These are phyloP conservation scores for Helminthosporium solani DNA, from an alignment of 2,329 filamentous ascomycete species.

Conservation along the genomic window DNA sequence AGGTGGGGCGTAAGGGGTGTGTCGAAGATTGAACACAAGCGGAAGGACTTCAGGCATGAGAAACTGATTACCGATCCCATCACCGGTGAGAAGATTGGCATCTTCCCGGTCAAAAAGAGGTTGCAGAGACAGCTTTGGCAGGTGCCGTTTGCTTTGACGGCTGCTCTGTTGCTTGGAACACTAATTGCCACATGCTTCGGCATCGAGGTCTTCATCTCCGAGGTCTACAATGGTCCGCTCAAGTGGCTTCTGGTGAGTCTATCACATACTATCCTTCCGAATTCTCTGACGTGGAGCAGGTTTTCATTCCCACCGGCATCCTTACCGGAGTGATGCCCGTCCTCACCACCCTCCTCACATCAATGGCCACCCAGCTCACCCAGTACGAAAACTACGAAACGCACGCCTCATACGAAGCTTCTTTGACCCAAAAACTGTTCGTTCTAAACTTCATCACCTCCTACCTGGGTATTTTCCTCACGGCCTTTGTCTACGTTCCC, in stretches of 20 bases:
- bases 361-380: conserved; percentile 73
- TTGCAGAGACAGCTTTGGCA: conserved; percentile 76
- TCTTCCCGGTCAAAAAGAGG: conserved; percentile 75
- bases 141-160: conserved; percentile 78
- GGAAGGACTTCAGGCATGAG: conserved; percentile 77
- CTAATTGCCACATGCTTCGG: conserved; percentile 86
- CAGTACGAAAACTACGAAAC: conserved; percentile 92
- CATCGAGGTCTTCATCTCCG: conserved; percentile 92
- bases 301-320: conserved; percentile 84
- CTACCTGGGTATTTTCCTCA: conserved; percentile 81
- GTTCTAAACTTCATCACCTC: conserved; percentile 96
- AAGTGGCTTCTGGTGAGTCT: conserved; percentile 76
- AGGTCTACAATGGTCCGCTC: conserved; percentile 86
- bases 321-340: conserved; percentile 80
- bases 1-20: conserved; percentile 88
- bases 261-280: not conserved
- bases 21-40: conserved; percentile 74
- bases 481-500: conserved; percentile 90
- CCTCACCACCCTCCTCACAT: conserved; percentile 72
- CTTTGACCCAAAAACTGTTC: conserved; percentile 89
- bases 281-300: conserved; percentile 48
- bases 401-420: conserved; percentile 76
- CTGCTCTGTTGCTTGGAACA: conserved; percentile 70
- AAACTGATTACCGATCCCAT: conserved; percentile 74
- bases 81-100: conserved; percentile 73